These are phyloP conservation scores for Chaetomium strumarium DNA, from an alignment of 2,329 filamentous ascomycete species.

Conservation along the genomic window DNA sequence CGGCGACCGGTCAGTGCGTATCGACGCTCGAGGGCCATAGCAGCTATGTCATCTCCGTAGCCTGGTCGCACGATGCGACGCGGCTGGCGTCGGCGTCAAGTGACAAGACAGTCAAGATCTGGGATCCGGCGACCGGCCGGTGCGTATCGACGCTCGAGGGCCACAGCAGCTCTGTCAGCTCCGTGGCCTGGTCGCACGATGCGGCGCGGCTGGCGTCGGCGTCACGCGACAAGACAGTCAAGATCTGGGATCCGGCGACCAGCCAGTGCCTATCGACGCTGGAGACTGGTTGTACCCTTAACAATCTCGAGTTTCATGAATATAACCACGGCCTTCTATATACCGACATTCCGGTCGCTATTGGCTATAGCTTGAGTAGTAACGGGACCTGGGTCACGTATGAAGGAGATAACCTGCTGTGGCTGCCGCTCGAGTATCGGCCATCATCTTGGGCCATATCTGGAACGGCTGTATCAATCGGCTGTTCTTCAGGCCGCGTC, in stretches of 20 bases:
- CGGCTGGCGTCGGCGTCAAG: no score
- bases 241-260: not conserved
- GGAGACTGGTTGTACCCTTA: not conserved
- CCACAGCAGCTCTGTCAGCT: no score
- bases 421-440: not conserved
- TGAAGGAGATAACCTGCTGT: constrained; percentile 1
- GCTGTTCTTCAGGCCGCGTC: constrained; percentile 5
- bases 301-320: not conserved
- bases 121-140: not conserved
- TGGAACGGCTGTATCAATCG: not conserved
- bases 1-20: no score
- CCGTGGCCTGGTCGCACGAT: no score
- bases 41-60: no score
- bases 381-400: not conserved
- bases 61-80: no score
- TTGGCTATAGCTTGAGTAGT: not conserved
- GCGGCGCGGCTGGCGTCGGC: no score
- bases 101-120: not conserved
- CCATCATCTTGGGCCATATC: not conserved
- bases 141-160: not conserved
- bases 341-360: not conserved
- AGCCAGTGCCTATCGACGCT: not conserved
- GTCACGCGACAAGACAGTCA: not conserved
- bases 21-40: no score
- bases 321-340: not conserved